Percentiles rank a stretch among this genome's conserved stretches.
phyloP scores from a whole-genome alignment of 2,329 filamentous ascomycete species.

The Epichloe baconii region DNA sequence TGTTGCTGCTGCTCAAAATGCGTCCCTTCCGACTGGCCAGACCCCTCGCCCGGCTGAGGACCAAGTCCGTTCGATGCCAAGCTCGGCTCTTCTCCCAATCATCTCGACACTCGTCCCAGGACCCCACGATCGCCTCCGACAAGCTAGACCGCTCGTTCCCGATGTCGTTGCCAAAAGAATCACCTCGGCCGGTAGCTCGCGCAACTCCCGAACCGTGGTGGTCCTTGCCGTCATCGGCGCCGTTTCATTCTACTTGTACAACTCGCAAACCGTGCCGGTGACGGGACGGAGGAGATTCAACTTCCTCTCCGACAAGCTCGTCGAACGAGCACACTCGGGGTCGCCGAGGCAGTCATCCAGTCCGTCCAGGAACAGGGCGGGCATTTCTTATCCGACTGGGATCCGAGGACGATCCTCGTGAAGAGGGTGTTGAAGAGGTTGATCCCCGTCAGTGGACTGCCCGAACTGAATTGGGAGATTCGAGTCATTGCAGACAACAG shows the following conservation, averaged over 20 bases:
- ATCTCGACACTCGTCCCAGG: constrained; percentile 7
- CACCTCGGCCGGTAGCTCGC: constrained; percentile 15
- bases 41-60: neutral
- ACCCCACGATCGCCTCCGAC: constrained; percentile 15
- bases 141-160: constrained; percentile 21
- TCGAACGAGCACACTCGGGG: constrained; percentile 27
- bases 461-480: constrained; percentile 53
- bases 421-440: constrained; percentile 51
- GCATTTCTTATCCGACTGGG: constrained; percentile 44
- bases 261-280: constrained; percentile 61
- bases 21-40: neutral
- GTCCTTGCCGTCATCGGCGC: constrained; percentile 30
- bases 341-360: constrained; percentile 31
- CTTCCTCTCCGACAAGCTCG: constrained; percentile 41
- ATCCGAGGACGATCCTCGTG: constrained; percentile 44
- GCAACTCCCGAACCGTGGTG: constrained; percentile 24
- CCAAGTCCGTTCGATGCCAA: neutral
- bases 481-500: constrained; percentile 56
- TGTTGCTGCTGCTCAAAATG: neutral
- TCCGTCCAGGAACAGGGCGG: constrained; percentile 38
- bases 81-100: constrained; percentile 11
- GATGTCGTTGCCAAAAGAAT: constrained; percentile 14
- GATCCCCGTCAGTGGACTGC: constrained; percentile 53
- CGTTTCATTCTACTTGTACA: constrained; percentile 48
- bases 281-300: constrained; percentile 65